Conservation (phyloP, 352 stramenopile genomes). For the Globisporangium parvum region DNA sequence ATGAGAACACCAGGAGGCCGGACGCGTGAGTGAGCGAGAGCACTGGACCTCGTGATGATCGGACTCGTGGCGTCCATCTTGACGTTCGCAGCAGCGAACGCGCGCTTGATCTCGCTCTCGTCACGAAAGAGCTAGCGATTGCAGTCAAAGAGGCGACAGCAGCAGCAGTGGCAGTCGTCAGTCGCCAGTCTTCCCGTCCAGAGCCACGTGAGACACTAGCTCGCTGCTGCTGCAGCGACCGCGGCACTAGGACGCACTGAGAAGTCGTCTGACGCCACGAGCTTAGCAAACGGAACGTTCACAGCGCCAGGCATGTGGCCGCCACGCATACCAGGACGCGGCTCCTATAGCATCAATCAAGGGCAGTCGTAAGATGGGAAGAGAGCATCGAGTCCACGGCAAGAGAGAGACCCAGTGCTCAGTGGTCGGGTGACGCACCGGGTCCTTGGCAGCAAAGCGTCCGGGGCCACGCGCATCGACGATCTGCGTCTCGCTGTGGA, state of each 20-base stretch:
- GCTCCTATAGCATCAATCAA: constrained; percentile 55
- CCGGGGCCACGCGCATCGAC: constrained; percentile 86
- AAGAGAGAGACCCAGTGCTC: not conserved
- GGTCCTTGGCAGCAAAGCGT: constrained; percentile 85
- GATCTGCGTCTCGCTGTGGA: constrained; percentile 70
- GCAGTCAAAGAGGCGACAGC: not conserved
- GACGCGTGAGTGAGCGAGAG: too few relatives aligned
- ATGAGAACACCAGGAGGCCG: not conserved
- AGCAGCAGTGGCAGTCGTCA: too few relatives aligned
- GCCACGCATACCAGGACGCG: constrained; percentile 82
- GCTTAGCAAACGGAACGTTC: constrained; percentile 88
- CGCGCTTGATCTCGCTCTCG: constrained; percentile 63
- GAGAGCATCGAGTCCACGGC: not conserved
- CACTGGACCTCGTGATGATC: constrained; percentile 61
- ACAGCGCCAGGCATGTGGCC: constrained; percentile 90
- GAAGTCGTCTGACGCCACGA: constrained; percentile 85
- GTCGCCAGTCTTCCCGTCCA: too few relatives aligned
- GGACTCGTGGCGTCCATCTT: constrained; percentile 50
- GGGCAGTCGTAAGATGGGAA: not conserved
- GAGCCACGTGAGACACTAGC: constrained; percentile 5
- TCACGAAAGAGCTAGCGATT: constrained; percentile 58
- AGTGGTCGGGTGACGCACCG: constrained; percentile 25
- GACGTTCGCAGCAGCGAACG: constrained; percentile 64
- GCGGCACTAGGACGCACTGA: constrained; percentile 27
- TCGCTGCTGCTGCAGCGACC: not conserved